Base-by-base conservation (phyloP, 1,284 basidiomycete species). In the Marasmius oreades region DNA sequence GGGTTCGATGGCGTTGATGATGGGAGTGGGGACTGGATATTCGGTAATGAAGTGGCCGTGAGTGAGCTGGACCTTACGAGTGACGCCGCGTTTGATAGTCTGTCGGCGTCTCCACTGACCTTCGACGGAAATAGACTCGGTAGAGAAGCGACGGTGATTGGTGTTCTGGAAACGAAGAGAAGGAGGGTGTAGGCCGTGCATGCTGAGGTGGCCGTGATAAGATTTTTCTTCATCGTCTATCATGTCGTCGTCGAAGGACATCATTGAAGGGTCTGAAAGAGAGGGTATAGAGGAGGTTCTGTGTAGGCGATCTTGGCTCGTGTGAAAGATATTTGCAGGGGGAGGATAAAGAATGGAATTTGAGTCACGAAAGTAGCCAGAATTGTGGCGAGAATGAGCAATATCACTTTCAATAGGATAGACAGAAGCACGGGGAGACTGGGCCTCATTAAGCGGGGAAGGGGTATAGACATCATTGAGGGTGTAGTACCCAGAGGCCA, bases 1-100 rank as follows among this genome's bases (percentile, higher is more conserved):
- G 42, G 79, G 71, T 70, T 95, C 91, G 42, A 91, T 84, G 6
- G 91, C 89, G 60, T 86, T 92, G 61, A 81, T 80, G 47, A 94
- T 82, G 0, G 92, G 87, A 0, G 86, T 85, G 0, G 93, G 92
- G 0, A 93, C 93, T 12, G 82, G 78, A 65, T 92, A 91, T 66
- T 93, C 91, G 22, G 84, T 79, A 64, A 93, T 87, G 74, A 92
- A 93, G 66, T 93, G 86, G 51, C 91, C 91, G 55, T 88, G 80
- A 1, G 90, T 93, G 57, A 96, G 84, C 69, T 91, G 87, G 72
- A 96, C 86, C 65, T 85, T 88, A 57, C 88, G 86, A 18, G 85
- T 89, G 23, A 88, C 83, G 63, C 89, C 90, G 22, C 88, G 83
- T 65, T 86, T 85, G 69, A 89, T 82, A 2, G 85, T 86, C 68